Base-by-base conservation (phyloP, 2,329 filamentous ascomycete genomes). In the Hypoxylon sp. region DNA sequence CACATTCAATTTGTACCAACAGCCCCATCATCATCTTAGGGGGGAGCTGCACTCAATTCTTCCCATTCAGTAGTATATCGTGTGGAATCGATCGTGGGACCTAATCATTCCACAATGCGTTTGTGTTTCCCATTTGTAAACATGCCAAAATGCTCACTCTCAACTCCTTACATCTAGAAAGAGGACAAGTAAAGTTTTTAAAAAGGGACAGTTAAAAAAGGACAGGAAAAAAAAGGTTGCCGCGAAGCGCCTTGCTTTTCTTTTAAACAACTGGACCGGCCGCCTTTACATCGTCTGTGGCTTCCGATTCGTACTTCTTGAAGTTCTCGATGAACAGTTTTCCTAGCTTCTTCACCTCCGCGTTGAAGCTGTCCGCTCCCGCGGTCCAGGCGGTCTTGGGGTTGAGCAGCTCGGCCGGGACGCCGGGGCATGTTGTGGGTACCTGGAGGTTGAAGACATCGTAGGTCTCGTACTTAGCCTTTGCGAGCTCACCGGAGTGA, bases 381-480 rank as follows among this genome's bases (percentile, higher is more conserved):
- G 91, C 91, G 44, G 91, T 97, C 96, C 96, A 99, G 76, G 92
- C 93, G 81, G 91, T 94, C 83, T 91, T 90, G 73, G 96, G 96
- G 89, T 99, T 98, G 79, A 99, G 90, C 39, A 99, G 88, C 85
- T 98, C 95, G 67, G 89, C 86, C 56, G 96, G 96, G 8, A 99
- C 96, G 79, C 91, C 91, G 72, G 92, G 90, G 88, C 95, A 98
- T 54, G 89, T 85, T 86, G 92, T 98, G 81, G 96, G 96, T n/a
- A 99, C 94, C 79, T 92, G 88, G 65, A 99, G 91, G 87, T 98
- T 97, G 91, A 99, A 99, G 72, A 94, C 91, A 44, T 94, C 94
- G 85, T 99, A 99, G 73, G 85, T 94, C 87, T 99, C 96, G 84
- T 93, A 99, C 83, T 97, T 92, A 70, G 89, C 91, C 77, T 97